These are phyloP conservation scores for Suhomyces choctaworum DNA, from an alignment of 1,139 yeast species.

Conservation along the genomic window DNA sequence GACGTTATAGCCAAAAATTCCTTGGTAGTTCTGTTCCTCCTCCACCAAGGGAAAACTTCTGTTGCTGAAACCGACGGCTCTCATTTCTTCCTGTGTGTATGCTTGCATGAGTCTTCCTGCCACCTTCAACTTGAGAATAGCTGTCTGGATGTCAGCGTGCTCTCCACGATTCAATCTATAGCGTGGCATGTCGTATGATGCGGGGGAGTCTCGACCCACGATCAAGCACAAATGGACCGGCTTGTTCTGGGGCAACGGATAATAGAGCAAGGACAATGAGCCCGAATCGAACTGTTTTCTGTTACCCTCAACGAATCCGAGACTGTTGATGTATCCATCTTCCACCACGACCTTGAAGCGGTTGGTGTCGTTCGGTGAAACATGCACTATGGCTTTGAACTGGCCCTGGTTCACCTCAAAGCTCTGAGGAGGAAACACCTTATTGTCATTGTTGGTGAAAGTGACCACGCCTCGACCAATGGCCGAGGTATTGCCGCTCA, in stretches of 20 bases:
- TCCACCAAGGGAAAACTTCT: constrained; percentile 80
- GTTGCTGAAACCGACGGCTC: constrained; percentile 73
- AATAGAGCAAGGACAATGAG: constrained; percentile 43
- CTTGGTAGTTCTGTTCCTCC: constrained; percentile 42
- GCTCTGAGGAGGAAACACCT: constrained; percentile 65
- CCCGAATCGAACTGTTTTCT: constrained; percentile 29
- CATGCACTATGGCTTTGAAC: constrained; percentile 74
- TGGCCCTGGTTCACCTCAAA: constrained; percentile 69
- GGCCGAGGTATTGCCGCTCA: constrained; percentile 32
- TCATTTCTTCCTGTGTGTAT: constrained; percentile 89
- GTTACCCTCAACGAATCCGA: constrained; percentile 32
- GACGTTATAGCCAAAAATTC: constrained; percentile 39
- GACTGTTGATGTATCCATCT: constrained; percentile 25
- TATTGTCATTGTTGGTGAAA: constrained; percentile 41
- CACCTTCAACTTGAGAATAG: constrained; percentile 72
- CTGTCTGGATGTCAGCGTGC: constrained; percentile 71
- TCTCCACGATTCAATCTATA: constrained; percentile 55
- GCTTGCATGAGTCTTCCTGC: constrained; percentile 94
- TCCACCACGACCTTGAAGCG: constrained; percentile 32
- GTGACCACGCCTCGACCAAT: constrained; percentile 29
- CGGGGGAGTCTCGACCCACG: constrained; percentile 75
- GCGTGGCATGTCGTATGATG: constrained; percentile 69
- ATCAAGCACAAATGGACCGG: constrained; percentile 80
- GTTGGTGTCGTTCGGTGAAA: constrained; percentile 62
- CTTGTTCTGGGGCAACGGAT: constrained; percentile 65